Evolutionary conservation across 352 stramenopile species (phyloP), one percentile per base, ranked within the genome.

Genomic region (Saprolegnia parasitica): DNA sequence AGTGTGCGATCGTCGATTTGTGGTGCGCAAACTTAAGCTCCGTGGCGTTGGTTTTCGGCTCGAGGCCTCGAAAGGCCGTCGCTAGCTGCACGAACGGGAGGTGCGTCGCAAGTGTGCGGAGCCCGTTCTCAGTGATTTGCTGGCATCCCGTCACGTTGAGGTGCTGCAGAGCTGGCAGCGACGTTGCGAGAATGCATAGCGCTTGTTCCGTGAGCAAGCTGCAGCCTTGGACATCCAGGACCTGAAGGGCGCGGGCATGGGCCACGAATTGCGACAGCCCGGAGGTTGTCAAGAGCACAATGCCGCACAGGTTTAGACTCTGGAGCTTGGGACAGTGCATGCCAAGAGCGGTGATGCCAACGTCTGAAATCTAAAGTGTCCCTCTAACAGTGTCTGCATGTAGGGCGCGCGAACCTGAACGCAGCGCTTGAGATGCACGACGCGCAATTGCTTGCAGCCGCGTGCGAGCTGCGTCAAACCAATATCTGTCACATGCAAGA

Each of bases 101-200:
- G 42, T 91, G 83, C 20, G 86, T 78, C 0, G 76, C 79, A 35
- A 93, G 73, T n/a, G 85, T 91, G 21, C 56, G 64, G 39, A 93
- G 77, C 0, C 85, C 83, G 8, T 77, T 81, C 55, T 93, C 83
- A 4, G 85, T 90, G 66, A 93, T 89, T 42, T 93, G 81, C 60
- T 89, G 77, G 46, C 85, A 93, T 29, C 85, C 85, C 18, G 81
- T 85, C 39, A 93, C 55, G 42, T 90, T 90, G 13, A 93, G 76
- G 23, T 81, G 74, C 63, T 90, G 82, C 0, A 93, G 71, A 20
- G 80, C 74, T 15, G 85, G 63, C 11, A 84, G 90, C 26, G 71
- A 71, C 6, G 76, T 79, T 10, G 81, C 83, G 9, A 90, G 72
- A 10, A 75, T 76, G 3, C 76, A 84, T 1, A 93, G 73, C 40